Conservation (phyloP, 108 stramenopile genomes). For the Pseudonitzschia multiseries region DNA sequence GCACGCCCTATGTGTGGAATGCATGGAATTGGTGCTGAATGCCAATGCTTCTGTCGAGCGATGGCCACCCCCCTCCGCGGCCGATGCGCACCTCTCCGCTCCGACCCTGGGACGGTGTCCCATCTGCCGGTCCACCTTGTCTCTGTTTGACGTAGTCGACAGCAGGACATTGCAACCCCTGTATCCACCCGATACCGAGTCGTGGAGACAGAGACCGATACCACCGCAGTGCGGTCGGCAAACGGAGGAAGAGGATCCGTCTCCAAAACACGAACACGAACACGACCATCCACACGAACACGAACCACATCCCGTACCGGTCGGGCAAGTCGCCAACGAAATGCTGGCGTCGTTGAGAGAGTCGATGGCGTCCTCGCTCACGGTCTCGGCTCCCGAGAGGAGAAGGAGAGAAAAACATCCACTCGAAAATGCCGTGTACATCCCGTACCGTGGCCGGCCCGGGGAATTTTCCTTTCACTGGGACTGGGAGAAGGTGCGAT, state of each 20-base stretch:
- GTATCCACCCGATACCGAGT: conserved; percentile 26
- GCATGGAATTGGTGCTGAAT: conserved; percentile 39
- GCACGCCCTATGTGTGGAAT: conserved; percentile 28
- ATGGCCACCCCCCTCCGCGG: conserved; percentile 29
- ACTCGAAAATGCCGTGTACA: conserved; percentile 20
- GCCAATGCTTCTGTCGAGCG: conserved; percentile 18
- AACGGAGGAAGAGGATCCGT: too few relatives aligned
- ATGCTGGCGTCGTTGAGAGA: not conserved
- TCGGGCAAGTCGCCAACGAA: not conserved
- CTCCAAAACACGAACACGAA: not conserved
- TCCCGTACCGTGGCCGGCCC: conserved; percentile 21
- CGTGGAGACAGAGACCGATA: conserved; percentile 1
- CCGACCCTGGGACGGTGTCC: conserved; percentile 49
- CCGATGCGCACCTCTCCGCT: conserved; percentile 31
- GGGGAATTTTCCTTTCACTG: conserved; percentile 39
- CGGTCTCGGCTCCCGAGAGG: not conserved
- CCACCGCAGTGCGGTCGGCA: too few relatives aligned
- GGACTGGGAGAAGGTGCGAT: conserved; percentile 30
- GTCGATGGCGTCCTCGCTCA: conserved; percentile 9
- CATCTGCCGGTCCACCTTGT: conserved; percentile 35
- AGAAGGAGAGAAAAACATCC: not conserved
- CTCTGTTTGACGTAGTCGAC: conserved; percentile 34
- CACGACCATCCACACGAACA: not conserved
- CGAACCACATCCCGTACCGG: not conserved
- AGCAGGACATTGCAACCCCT: conserved; percentile 12